Conservation (phyloP, 2,329 filamentous ascomycete species). For the Aspergillus hiratsukae region DNA sequence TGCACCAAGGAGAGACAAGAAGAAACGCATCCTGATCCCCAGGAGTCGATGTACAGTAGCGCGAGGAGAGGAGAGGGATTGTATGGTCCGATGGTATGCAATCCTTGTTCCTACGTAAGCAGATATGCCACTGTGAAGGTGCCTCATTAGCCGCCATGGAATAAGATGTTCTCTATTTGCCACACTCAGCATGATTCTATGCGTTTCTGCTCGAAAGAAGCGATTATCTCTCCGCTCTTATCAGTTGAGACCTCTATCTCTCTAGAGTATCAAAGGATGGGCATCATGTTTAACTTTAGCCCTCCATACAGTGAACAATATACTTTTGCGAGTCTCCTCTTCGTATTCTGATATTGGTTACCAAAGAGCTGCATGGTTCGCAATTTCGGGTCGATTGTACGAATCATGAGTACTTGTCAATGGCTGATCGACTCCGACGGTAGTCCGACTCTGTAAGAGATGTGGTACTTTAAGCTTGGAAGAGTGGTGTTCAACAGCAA, state of each 20-base stretch:
- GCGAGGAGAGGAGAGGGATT: not conserved
- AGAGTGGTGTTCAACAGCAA: not conserved
- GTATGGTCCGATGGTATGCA: not conserved
- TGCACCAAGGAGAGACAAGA: not conserved
- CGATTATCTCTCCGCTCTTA: not conserved
- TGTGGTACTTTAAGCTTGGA: not conserved
- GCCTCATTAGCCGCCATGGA: not conserved
- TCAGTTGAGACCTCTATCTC: not conserved
- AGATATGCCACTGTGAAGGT: not conserved
- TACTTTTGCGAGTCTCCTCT: not conserved
- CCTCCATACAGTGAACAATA: not conserved
- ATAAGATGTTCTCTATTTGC: not conserved
- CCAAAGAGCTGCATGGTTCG: not conserved
- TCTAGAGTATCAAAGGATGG: not conserved
- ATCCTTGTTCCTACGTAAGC: not conserved
- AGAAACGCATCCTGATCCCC: not conserved
- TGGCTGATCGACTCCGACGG: not conserved
- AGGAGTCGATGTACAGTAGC: not conserved
- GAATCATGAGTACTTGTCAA: not conserved
- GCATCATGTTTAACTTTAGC: not conserved
- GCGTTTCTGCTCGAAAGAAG: not conserved
- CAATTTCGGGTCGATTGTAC: not conserved
- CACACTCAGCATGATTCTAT: not conserved
- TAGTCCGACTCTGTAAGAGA: not conserved
- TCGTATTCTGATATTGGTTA: not conserved